A percentile compares a stretch with the other conserved stretches of the same genome.
Conservation (phyloP, 208 protist genomes). For the Acanthamoeba triangularis region DNA sequence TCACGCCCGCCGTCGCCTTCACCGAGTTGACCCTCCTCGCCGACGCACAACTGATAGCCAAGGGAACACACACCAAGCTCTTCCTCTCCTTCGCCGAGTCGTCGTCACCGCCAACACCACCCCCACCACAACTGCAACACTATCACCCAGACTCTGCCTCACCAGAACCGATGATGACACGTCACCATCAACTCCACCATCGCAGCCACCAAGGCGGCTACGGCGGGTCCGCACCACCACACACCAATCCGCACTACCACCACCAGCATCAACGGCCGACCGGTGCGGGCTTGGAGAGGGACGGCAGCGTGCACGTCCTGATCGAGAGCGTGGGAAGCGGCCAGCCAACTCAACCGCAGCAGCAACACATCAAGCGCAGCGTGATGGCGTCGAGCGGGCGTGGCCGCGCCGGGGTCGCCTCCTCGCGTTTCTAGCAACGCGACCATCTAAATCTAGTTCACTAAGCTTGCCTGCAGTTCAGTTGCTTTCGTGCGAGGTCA, state of each 20-base stretch:
- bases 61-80: conserved; percentile 19
- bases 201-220: not conserved
- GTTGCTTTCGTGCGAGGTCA: no score
- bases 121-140: no score
- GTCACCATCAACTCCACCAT: conserved; percentile 13
- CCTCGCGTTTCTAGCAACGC: not conserved
- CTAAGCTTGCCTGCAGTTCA: no score
- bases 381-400: conserved; percentile 38
- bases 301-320: conserved; percentile 64
- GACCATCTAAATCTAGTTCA: no score
- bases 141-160: not conserved
- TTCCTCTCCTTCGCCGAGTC: not conserved
- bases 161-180: not conserved
- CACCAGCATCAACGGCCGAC: not conserved
- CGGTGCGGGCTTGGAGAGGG: not conserved
- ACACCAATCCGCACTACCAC: not conserved
- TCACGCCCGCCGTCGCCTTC: conserved; percentile 35
- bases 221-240: not conserved
- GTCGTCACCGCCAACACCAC: not conserved
- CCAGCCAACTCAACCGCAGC: not conserved
- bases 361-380: not conserved
- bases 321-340: not conserved
- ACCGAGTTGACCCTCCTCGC: conserved; percentile 20
- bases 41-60: not conserved
- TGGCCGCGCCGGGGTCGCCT: not conserved